Evolutionary conservation across 2,329 filamentous ascomycete species (phyloP), one percentile per base, ranked within the genome.

Genomic region (Arthrobotrys megalospora): DNA sequence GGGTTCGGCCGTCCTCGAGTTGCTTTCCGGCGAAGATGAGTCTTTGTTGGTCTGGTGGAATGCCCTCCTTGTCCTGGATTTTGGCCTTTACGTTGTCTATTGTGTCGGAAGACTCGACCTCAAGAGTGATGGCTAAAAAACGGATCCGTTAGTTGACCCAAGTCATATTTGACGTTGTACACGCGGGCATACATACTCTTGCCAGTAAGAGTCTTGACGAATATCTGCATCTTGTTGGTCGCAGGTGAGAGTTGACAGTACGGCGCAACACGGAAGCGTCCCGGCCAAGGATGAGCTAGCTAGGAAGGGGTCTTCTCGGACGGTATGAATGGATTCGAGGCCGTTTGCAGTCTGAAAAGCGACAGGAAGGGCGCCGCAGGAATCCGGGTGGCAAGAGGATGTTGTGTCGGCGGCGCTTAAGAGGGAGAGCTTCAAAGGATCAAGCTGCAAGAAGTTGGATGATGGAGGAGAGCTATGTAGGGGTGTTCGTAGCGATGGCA

Each of bases 21-120:
- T 99, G 96, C 92, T 99, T 99, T 87, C 96, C 96, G 85, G 96
- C 96, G 88, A 98, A 99, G 91, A 99, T 99, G 87, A 99, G 88
- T 86, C 96, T 95, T 90, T 99, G 96, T 88, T 98, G 96, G 89
- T 98, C 96, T 60, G 96, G 95, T 85, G 96, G 96, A 83, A 99
- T 99, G 83, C 96, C 95, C 90, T 99, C 96, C 93, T 98, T 99
- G 91, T 98, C 96, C 93, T 91, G 88, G 84, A 90, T 90, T 52
- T 53, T 67, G 36, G 53, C 45, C 14, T 76, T 77, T 78, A 86
- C 77, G 84, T 83, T 91, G 83, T 91, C 90, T 79, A 91, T 91
- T 1, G 90, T 91, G 80, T 91, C 90, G 3, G 88, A 90, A 1
- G 87, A 89, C 82, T 91, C 90, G 12, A 91, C 90, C 81, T 91